A percentile compares a stretch with the other conserved stretches of the same genome.
These are phyloP conservation scores for Ceratocystis papillata DNA, from an alignment of 2,329 filamentous ascomycete species.

Conservation along the genomic window DNA sequence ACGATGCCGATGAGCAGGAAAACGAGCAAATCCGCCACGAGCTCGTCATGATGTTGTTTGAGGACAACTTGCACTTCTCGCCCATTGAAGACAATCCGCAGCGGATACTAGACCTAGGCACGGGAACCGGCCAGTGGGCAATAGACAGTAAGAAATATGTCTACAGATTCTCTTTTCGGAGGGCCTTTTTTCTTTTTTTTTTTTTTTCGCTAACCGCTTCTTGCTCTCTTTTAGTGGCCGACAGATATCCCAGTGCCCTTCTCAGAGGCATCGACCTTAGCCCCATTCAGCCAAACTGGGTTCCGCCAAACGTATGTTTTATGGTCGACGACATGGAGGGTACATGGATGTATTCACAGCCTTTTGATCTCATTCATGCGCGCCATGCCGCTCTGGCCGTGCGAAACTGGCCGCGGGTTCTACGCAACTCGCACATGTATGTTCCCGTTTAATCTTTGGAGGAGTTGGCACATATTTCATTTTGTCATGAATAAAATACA, in stretches of 20 bases:
- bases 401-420: constrained; percentile 43
- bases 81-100: constrained; percentile 40
- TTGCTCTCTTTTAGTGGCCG: constrained; percentile 27
- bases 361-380: constrained; percentile 53
- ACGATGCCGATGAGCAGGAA: constrained; percentile 50
- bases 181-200: constrained; percentile 23
- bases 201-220: constrained; percentile 23
- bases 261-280: constrained; percentile 47
- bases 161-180: background rate
- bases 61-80: constrained; percentile 41
- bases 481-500: background rate
- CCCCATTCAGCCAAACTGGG: constrained; percentile 45
- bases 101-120: constrained; percentile 47
- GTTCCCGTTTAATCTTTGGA: constrained; percentile 24
- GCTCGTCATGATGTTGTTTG: constrained; percentile 41
- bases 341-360: constrained; percentile 44
- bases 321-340: constrained; percentile 49
- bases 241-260: constrained; percentile 37
- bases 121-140: constrained; percentile 49
- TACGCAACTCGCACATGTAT: constrained; percentile 39
- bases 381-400: constrained; percentile 47
- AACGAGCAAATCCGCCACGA: constrained; percentile 47
- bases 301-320: constrained; percentile 47
- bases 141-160: constrained; percentile 38
- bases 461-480: background rate